Conservation (phyloP, 768 basidiomycete genomes). For the Boletus tomentosulus region DNA sequence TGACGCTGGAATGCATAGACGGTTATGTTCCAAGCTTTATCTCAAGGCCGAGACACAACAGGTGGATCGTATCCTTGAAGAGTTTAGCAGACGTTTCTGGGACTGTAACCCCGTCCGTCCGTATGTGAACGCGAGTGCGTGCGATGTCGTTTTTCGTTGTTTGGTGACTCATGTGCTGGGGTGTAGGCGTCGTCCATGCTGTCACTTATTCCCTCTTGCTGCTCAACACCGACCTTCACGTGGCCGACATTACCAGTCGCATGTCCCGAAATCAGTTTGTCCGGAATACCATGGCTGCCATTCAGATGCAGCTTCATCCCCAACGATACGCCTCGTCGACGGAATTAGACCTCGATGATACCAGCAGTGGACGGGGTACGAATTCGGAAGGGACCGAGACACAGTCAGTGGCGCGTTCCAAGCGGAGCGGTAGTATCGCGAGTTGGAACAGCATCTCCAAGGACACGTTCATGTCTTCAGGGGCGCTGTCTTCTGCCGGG, state of each 20-base stretch:
- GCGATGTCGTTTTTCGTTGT: not conserved
- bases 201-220: constrained; percentile 90
- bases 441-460: constrained; percentile 80
- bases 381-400: constrained; percentile 58
- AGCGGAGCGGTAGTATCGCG: constrained; percentile 78
- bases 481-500: constrained; percentile 32
- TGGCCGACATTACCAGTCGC: constrained; percentile 80
- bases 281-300: constrained; percentile 82
- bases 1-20: constrained; percentile 39
- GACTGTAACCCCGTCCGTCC: constrained; percentile 79
- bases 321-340: constrained; percentile 50
- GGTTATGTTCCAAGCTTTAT: constrained; percentile 86
- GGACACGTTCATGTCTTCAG: constrained; percentile 48
- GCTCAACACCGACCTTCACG: constrained; percentile 95
- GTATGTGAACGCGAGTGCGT: constrained; percentile 84
- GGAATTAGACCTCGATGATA: constrained; percentile 66
- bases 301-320: constrained; percentile 73
- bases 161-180: constrained; percentile 3
- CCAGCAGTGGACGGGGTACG: constrained; percentile 51
- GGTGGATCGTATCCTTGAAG: constrained; percentile 92
- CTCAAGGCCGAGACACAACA: constrained; percentile 97
- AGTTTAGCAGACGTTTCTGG: constrained; percentile 88
- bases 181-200: constrained; percentile 85
- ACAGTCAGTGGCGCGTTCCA: constrained; percentile 44
- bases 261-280: constrained; percentile 95